Percentiles rank a stretch among this genome's conserved stretches.
These are phyloP conservation scores for Potentilla sterilis DNA, from an alignment of 306 rosid species.

Conservation along the genomic window DNA sequence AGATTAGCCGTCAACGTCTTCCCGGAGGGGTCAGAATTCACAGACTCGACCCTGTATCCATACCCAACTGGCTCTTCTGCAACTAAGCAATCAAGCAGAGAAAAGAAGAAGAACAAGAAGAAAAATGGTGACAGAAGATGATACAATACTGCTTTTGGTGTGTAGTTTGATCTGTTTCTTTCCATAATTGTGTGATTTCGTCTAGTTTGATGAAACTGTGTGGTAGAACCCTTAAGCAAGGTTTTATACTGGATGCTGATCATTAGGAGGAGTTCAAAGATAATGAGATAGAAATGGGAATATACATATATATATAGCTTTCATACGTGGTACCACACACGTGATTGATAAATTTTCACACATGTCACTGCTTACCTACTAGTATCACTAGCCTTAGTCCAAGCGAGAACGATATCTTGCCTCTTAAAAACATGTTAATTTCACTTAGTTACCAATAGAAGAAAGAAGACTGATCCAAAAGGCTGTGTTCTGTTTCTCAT, in stretches of 20 bases:
- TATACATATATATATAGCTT: not conserved
- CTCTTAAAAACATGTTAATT: not conserved
- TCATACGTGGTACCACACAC: not conserved
- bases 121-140: slow-evolving; percentile 1
- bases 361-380: not conserved
- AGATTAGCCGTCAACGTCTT: slow-evolving; percentile 56
- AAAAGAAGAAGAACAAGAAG: not conserved
- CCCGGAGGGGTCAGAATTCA: slow-evolving; percentile 10
- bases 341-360: not conserved
- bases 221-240: not conserved
- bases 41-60: slow-evolving; percentile 54
- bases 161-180: slow-evolving; percentile 5
- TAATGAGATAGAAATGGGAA: not conserved
- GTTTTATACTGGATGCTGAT: not conserved
- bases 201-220: not conserved
- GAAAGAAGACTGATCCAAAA: not conserved
- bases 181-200: not conserved
- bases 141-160: not conserved
- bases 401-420: not conserved
- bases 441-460: not conserved
- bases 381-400: not conserved
- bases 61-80: slow-evolving; percentile 36
- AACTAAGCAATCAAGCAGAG: not conserved
- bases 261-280: not conserved
- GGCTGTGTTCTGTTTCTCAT: not conserved